Conservation (phyloP, 441 rosid genomes). For the Syzygium syzygioides region DNA sequence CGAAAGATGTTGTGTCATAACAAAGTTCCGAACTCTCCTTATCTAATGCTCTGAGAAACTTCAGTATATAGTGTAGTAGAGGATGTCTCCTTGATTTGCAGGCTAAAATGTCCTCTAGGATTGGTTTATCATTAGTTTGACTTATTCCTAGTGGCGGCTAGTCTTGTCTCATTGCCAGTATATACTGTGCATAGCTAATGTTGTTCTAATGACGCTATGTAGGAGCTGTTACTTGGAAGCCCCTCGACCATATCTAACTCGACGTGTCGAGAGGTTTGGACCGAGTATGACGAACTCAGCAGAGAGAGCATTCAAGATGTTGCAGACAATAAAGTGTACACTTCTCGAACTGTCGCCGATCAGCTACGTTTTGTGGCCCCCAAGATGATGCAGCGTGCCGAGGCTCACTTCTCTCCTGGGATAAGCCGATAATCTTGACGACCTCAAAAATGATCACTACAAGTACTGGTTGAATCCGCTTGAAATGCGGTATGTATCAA, state of each 20-base stretch:
- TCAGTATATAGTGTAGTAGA: background rate
- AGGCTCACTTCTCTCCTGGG: constrained; percentile 66
- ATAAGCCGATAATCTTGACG: constrained; percentile 52
- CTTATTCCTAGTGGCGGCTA: background rate
- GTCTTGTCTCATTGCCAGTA: background rate
- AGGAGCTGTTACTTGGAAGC: constrained; percentile 25
- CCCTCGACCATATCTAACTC: constrained; percentile 8
- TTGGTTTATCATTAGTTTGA: background rate
- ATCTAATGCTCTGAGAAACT: background rate
- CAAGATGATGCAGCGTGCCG: constrained; percentile 50
- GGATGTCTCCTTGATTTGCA: background rate
- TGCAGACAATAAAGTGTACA: constrained; percentile 46
- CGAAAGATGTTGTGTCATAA: background rate
- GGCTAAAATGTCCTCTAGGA: background rate
- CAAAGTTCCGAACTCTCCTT: background rate
- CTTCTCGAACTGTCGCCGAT: constrained; percentile 36
- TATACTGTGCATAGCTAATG: background rate
- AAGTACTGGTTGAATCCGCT: constrained; percentile 77
- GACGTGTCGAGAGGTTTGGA: constrained; percentile 40
- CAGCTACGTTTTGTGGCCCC: constrained; percentile 55
- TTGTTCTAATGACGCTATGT: background rate
- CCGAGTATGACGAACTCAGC: constrained; percentile 50
- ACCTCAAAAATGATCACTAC: constrained; percentile 48
- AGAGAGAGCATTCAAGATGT: constrained; percentile 27
- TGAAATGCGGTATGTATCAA: constrained; percentile 41